Evolutionary conservation across 2,329 filamentous ascomycete genomes (phyloP), one percentile per base, ranked within the genome.

Genomic region (Aspergillus sp.): DNA sequence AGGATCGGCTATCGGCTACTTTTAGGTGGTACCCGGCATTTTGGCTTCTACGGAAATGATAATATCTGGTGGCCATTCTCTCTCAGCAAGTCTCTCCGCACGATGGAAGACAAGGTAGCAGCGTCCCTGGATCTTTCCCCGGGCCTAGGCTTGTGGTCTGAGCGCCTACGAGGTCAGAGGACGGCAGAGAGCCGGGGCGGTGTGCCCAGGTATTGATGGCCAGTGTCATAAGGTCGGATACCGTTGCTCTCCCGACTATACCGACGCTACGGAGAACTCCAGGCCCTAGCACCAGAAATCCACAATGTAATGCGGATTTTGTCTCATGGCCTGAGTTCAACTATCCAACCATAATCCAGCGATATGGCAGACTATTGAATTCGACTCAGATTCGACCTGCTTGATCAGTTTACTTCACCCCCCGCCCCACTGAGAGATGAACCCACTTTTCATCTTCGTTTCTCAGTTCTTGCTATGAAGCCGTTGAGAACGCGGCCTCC

Each of bases 51-150:
- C 60, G 67, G 73, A n/a, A 58, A 65, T 32, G 76, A 73, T 52
- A 75, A 73, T 52, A 75, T 73, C 9, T 70, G 71, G 50, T 81
- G 71, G 69, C 78, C 79, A 0, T 80, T 82, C 51, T 78, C 79
- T 1, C 62, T 82, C 11, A 60, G 63, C 13, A 62, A 53, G 10
- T 67, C 73, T 3, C 69, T 80, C 43, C 70, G 77, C 23, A 64
- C 59, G 13, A 82, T 82, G 80, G 79, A 83, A 58, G 74, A 79
- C 44, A 73, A 76, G 55, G 64, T 83, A 11, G 67, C 70, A 51
- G 62, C 65, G 16, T 65, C 62, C 2, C 59, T 81, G 9, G 58
- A 59, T 13, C 65, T 79, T 1, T 63, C 69, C 7, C 45, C 61
- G 3, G 77, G 77, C 11, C n/a, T n/a, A n/a, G n/a, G n/a, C n/a